Evolutionary conservation across 208 protist species (phyloP), one percentile per base, ranked within the genome.

Genomic region (Acanthamoeba royreba): DNA sequence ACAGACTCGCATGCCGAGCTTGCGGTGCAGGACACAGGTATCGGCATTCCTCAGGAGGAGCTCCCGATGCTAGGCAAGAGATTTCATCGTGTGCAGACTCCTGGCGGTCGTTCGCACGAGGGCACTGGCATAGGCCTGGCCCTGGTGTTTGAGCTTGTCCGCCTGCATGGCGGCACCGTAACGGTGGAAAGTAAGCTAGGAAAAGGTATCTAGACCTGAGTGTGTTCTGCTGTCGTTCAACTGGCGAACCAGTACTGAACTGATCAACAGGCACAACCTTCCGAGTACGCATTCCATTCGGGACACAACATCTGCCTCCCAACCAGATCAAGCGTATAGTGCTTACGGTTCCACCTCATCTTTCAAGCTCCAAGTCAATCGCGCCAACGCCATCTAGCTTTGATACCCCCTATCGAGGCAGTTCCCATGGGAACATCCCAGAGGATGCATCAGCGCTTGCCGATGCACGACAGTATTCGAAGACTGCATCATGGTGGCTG

Each of bases 51-150:
- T 5, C 2, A 1, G 52, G 91, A 95, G 43, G 93, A 95, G 0
- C 53, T 90, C 13, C 31, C 58, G 3, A 43, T 47, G 2, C 35
- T 95, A 4, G 52, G 52, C 28, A 72, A 95, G 3, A 63, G 93
- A 4, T 95, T 95, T 43, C 69, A 95, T 91, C 45, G 93, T 22
- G 77, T 94, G 9, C 17, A 93, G 63, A 74, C 61, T 9, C 25
- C 58, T 0, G 92, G 77, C 9, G 92, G 91, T 7, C 28, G 86
- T 7, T 81, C 58, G 4, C 43, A 88, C 0, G 93, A 94, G 17
- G 93, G 92, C 11, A 94, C 92, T 25, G 85, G 90, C 52, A 89
- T 87, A 15, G 79, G 93, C 35, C 89, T 95, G 19, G 88, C 93
- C 11, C 46, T 95, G 28, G 90, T 94, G 17, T 81, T 45, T 11